Base-by-base conservation (phyloP, 257 asterid genomes). In the Solanum bukasovii region DNA sequence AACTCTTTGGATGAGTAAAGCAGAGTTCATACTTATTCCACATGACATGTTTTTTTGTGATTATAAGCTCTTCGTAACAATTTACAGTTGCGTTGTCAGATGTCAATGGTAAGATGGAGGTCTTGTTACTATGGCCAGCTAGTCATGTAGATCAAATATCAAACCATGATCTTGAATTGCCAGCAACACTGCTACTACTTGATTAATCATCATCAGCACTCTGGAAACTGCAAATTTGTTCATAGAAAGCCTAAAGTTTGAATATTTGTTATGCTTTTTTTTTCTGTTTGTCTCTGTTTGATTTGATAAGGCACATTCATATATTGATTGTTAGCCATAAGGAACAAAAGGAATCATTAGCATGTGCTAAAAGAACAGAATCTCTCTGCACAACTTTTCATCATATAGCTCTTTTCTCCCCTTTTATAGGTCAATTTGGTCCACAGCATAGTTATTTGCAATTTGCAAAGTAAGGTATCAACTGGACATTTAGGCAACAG, bases 291-390 rank as follows among this genome's bases (percentile, higher is more conserved):
- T 29, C 68, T 46, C 40, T 63, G n/a, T 11, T 12, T 20, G 84
- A 86, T 88, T 88, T 68, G 84, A 86, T 34, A 5, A 37, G 73
- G 63, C 84, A 42, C 84, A 79, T 14, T 44, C n/a, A 42, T 44
- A 73, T 33, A 72, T 34, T 14, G 67, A 88, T 65, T 0, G 34
- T 42, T 84, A 74, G 88, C 87, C 85, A 25, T 49, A 83, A 77
- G 73, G 87, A 90, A 68, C 88, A 73, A 38, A 86, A 88, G 86
- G 88, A 86, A 88, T 88, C 88, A 63, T 52, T 29, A 49, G 61
- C 79, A 85, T 34, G 87, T 79, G 87, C 49, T 70, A 44, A 52
- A 25, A 77, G 90, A 89, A 84, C 42, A 83, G 87, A 67, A 63
- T 89, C 87, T 27, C 13, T 77, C 56, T 84, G 6, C n/a, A 31